phyloP scores from a whole-genome alignment of 2,329 filamentous ascomycete species.

The Fusarium nematophilum region DNA sequence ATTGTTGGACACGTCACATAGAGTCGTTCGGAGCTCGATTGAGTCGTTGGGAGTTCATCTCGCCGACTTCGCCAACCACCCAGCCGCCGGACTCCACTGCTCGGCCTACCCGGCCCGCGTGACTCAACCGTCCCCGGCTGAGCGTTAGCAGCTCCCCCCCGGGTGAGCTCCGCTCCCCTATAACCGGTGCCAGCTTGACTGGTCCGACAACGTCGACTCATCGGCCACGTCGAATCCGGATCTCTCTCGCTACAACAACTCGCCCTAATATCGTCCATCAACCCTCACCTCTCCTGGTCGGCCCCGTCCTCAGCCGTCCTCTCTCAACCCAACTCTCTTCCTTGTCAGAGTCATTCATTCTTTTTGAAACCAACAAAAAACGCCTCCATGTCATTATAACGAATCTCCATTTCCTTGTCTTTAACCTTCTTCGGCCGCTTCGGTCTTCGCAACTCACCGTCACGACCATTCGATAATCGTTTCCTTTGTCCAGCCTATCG shows the following conservation, averaged over 20 bases:
- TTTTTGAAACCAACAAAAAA: conserved; percentile 44
- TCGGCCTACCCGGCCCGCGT: conserved; percentile 34
- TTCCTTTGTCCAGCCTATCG: conserved; percentile 51
- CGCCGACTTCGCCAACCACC: conserved; percentile 24
- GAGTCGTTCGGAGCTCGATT: conserved; percentile 32
- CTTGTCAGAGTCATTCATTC: conserved; percentile 46
- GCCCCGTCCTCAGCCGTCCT: conserved; percentile 45
- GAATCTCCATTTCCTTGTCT: conserved; percentile 51
- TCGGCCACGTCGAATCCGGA: conserved; percentile 45
- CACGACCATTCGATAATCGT: conserved; percentile 50
- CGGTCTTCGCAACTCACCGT: conserved; percentile 45
- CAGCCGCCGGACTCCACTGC: conserved; percentile 22
- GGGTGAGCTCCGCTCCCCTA: conserved; percentile 49
- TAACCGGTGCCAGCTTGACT: conserved; percentile 42
- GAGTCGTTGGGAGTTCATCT: conserved; percentile 43
- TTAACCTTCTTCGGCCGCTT: conserved; percentile 45
- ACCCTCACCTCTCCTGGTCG: conserved; percentile 33
- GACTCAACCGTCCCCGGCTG: conserved; percentile 41
- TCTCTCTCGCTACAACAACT: conserved; percentile 12
- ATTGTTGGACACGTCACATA: conserved; percentile 19
- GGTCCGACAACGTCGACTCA: conserved; percentile 45
- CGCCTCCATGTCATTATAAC: conserved; percentile 59
- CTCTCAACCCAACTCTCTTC: conserved; percentile 22
- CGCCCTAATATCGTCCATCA: conserved; percentile 17
- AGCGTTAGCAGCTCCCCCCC: conserved; percentile 36